Conservation (phyloP, 2,329 filamentous ascomycete genomes). For the Fusarium concolor region DNA sequence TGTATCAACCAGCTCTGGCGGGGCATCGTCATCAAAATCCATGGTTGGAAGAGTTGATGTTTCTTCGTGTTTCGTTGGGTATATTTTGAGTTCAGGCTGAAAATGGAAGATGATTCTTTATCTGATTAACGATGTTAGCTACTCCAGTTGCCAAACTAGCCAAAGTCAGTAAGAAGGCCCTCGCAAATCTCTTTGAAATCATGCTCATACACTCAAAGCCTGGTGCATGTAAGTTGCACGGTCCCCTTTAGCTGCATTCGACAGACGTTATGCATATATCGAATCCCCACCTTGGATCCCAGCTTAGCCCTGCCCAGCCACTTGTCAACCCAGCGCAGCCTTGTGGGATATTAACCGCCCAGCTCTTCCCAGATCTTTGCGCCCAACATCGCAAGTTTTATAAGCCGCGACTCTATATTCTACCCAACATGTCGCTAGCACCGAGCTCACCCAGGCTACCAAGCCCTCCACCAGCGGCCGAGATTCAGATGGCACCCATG, state of each 20-base stretch:
- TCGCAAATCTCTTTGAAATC: not conserved
- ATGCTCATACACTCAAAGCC: conserved; percentile 3
- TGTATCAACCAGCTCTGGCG: conserved; percentile 71
- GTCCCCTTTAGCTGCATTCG: conserved; percentile 40
- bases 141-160: not conserved
- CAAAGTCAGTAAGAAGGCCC: not conserved
- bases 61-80: not conserved
- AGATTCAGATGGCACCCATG: conserved; percentile 88
- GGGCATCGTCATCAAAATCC: conserved; percentile 74
- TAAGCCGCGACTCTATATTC: conserved; percentile 17
- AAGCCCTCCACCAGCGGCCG: conserved; percentile 92
- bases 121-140: not conserved
- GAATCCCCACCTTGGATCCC: conserved; percentile 10
- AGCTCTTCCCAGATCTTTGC: not conserved
- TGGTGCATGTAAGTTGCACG: conserved; percentile 28
- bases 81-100: not conserved
- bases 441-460: conserved; percentile 92
- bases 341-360: conserved; percentile 34
- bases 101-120: not conserved
- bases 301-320: conserved; percentile 33
- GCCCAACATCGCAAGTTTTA: conserved; percentile 16
- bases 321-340: conserved; percentile 28
- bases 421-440: conserved; percentile 63
- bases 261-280: conserved; percentile 41
- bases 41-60: conserved; percentile 54